Base-by-base conservation (phyloP, 2,329 filamentous ascomycete species). In the Phyllosticta capitalensis region DNA sequence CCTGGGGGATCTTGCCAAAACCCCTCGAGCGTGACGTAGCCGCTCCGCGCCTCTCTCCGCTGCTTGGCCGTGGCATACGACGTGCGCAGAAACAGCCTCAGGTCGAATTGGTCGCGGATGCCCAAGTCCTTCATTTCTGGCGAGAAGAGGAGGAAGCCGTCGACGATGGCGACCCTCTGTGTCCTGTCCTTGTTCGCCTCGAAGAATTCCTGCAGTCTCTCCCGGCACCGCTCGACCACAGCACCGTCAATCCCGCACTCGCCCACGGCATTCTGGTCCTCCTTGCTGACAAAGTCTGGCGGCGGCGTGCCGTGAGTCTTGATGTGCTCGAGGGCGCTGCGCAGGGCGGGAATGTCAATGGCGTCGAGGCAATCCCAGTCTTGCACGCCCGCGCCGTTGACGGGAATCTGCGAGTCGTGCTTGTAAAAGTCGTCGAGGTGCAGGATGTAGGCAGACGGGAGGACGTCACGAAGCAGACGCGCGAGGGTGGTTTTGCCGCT, bases 401-500 rank as follows among this genome's bases (percentile, higher is more conserved):
- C 69, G 1, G 78, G 75, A 48, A 82, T 83, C 81, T 90, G 81
- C 28, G 81, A 75, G 70, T 97, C 92, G 0, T 88, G 79, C 64
- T 84, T 85, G 76, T 96, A 99, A 71, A 97, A 99, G 74, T 99
- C 94, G 76, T 99, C 94, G 71, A 96, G 85, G 72, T 99, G 94
- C 21, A 99, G 81, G 68, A 97, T 89, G 68, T 91, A 92, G 17
- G 85, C 63, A 12, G 68, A 64, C 9, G 86, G 86, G 67, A 96
- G 91, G 64, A 95, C 86, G 69, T 89, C 85, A 61, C 90, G 85
- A 19, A 99, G 79, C 12, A 96, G 80, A 2, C 92, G 84, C 20
- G 91, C 89, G 14, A 99, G 82, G 2, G 94, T 97, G 2, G 94
- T 97, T 78, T 99, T 99, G 62, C 94, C 94, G 67, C 89, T 92